A percentile compares a stretch with the other conserved stretches of the same genome.
Evolutionary conservation across 176 grass and related monocot species (phyloP).

Genomic region (Secale cereale): DNA sequence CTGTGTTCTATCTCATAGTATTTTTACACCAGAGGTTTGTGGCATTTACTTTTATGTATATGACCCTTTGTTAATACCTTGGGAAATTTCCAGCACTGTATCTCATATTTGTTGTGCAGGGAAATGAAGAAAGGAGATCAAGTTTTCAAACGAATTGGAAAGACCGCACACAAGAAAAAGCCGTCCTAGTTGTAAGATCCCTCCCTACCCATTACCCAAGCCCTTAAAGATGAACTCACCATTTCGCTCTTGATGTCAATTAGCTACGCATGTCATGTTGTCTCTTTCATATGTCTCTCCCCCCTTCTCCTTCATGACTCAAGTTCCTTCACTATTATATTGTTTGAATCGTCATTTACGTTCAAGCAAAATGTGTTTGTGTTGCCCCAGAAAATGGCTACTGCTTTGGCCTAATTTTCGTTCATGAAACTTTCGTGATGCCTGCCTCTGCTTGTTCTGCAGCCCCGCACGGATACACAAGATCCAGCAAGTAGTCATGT

Average conservation of each 20-base stretch:
- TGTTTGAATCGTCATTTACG: background rate
- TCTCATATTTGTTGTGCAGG: conserved; percentile 45
- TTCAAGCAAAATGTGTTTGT: background rate
- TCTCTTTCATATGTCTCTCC: background rate
- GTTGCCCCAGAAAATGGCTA: background rate
- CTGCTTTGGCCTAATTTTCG: background rate
- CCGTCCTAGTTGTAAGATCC: conserved; percentile 52
- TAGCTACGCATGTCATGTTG: background rate
- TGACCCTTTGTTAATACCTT: conserved; percentile 1
- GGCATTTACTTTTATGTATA: conserved; percentile 19
- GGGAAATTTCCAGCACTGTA: background rate
- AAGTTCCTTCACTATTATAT: background rate
- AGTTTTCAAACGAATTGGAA: conserved; percentile 70
- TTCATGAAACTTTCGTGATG: background rate
- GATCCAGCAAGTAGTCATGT: background rate
- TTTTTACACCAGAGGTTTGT: conserved; percentile 89
- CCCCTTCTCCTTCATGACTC: background rate
- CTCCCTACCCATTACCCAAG: background rate
- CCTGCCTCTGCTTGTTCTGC: conserved; percentile 4
- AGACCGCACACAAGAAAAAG: conserved; percentile 65
- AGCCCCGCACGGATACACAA: background rate
- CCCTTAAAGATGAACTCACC: background rate
- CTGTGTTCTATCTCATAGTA: conserved; percentile 86
- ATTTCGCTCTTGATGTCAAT: background rate
- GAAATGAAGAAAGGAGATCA: conserved; percentile 70